phyloP scores from a whole-genome alignment of 441 rosid genomes.

The Erysimum cheiri region DNA sequence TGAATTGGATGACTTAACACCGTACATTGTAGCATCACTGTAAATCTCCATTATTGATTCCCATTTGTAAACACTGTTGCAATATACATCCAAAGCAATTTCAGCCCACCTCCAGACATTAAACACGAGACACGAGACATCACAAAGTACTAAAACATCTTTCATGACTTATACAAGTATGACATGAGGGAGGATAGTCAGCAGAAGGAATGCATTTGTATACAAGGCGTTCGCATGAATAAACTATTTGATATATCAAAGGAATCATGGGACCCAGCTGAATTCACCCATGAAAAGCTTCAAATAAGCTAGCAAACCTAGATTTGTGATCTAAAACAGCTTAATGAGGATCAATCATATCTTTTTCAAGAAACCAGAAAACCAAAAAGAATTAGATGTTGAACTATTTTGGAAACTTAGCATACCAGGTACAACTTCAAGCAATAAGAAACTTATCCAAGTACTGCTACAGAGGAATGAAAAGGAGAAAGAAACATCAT shows the following conservation, averaged over 20 bases:
- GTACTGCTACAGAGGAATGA: not conserved
- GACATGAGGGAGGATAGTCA: not conserved
- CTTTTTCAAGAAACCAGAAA: conserved; percentile 14
- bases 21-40: conserved; percentile 79
- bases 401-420: not conserved
- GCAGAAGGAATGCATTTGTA: conserved; percentile 1
- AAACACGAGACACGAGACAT: conserved; percentile 25
- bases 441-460: conserved; percentile 10
- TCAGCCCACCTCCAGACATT: conserved; percentile 37
- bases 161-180: conserved; percentile 10
- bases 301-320: conserved; percentile 11
- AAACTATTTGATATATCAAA: not conserved
- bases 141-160: conserved; percentile 32
- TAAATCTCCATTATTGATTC: conserved; percentile 81
- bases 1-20: conserved; percentile 69
- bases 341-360: not conserved
- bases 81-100: conserved; percentile 38
- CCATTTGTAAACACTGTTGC: conserved; percentile 76
- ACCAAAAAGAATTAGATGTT: not conserved
- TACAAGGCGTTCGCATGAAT: not conserved
- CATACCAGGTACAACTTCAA: conserved; percentile 21
- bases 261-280: conserved; percentile 9
- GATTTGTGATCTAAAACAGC: conserved; percentile 15
- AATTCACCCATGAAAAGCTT: not conserved
- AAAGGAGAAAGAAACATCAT: conserved; percentile 17